Percentiles rank a stretch among this genome's conserved stretches.
Evolutionary conservation across 805 yeast genomes (phyloP).

Genomic region (Saturnispora ahearnii): DNA sequence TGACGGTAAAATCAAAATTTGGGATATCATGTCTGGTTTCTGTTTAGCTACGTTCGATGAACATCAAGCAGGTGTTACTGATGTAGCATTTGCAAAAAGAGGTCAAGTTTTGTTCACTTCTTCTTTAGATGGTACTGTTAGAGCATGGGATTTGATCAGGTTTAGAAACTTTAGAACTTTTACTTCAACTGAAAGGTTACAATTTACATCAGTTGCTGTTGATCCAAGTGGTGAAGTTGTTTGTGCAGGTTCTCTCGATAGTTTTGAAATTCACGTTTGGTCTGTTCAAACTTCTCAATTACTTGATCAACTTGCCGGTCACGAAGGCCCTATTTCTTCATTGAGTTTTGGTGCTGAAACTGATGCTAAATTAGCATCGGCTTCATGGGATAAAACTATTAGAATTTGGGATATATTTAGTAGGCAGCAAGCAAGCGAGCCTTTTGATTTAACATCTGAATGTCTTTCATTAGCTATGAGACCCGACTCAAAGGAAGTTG

Average conservation of each 20-base stretch:
- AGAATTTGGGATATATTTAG: slow-evolving; percentile 90
- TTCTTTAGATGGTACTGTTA: slow-evolving; percentile 90
- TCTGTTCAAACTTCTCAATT: slow-evolving; percentile 93
- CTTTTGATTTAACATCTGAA: slow-evolving; percentile 76
- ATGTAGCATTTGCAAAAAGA: slow-evolving; percentile 73
- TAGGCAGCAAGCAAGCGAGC: slow-evolving; percentile 81
- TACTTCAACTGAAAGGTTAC: slow-evolving; percentile 82
- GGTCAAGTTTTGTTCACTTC: slow-evolving; percentile 90
- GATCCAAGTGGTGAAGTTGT: slow-evolving; percentile 97
- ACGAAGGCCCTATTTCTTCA: slow-evolving; percentile 90
- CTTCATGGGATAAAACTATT: slow-evolving; percentile 94
- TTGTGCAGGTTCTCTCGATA: slow-evolving; percentile 88
- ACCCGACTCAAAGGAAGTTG: slow-evolving; percentile 88
- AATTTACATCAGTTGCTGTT: slow-evolving; percentile 81
- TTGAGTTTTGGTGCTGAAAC: slow-evolving; percentile 78
- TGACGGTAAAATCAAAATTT: slow-evolving; percentile 92
- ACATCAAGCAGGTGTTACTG: slow-evolving; percentile 83
- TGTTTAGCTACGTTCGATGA: slow-evolving; percentile 88
- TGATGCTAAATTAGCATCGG: slow-evolving; percentile 63
- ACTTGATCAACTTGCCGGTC: slow-evolving; percentile 82
- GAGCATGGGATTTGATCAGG: slow-evolving; percentile 94
- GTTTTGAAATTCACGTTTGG: slow-evolving; percentile 91
- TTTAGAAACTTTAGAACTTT: slow-evolving; percentile 92
- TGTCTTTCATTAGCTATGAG: slow-evolving; percentile 75
- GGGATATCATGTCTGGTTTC: slow-evolving; percentile 92